Evolutionary conservation across 1,139 yeast genomes (phyloP), one percentile per base, ranked within the genome.

Genomic region (Candida albicans): DNA sequence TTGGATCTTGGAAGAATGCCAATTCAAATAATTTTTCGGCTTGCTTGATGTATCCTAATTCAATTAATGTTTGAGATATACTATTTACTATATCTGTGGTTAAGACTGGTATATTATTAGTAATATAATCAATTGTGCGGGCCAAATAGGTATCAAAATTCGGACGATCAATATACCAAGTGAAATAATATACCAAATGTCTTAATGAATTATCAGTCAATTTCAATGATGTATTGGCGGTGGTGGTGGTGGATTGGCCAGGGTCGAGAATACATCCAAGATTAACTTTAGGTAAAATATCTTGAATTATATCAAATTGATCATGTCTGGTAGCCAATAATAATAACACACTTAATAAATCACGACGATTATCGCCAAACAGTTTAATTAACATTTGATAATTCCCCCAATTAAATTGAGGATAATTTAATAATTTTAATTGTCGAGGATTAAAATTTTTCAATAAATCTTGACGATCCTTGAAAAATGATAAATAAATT

Each of bases 401-500:
- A 1, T 58, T 52, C 1, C 46, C 46, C 51, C 46, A 54, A 33
- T 60, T 52, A 41, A 68, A 66, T 4, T 44, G 40, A 6, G 52
- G 48, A 33, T 47, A 52, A 8, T 35, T 41, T 26, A 59, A 42
- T n/a, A 42, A 47, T 0, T 35, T 41, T 18, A 59, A 42, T n/a
- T 43, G 47, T 0, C 50, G 41, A 10, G 53, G 27, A 1, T 32
- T 32, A 14, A 39, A 24, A 10, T 24, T 7, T 5, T 25, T 9
- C 22, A 40, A 31, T 9, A 70, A 48, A 12, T 54, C 58, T 0
- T 48, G 48, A 18, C 57, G 49, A 45, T 73, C 77, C 34, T 56
- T 60, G 52, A 55, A 72, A 46, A 67, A 70, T 8, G 57, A 55
- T 44, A 61, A 53, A 45, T 59, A 64, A 2, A 71, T 43, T 39